Conservation (phyloP, 768 basidiomycete species). For the Boletus speciosus region DNA sequence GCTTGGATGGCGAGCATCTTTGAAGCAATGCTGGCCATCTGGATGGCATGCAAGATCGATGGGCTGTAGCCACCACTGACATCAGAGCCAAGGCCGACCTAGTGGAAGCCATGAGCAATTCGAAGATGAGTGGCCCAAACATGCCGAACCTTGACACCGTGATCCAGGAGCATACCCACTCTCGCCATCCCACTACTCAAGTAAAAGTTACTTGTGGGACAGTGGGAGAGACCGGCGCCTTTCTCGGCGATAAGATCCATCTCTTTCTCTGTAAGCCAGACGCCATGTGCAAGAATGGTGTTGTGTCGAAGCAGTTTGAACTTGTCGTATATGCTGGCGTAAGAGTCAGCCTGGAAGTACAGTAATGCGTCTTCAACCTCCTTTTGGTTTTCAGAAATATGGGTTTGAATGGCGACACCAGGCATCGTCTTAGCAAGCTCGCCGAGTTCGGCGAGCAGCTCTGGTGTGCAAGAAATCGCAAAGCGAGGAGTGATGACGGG, state of each 20-base stretch:
- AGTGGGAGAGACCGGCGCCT: slow-evolving; percentile 82
- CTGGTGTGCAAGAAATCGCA: slow-evolving; percentile 80
- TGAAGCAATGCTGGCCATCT: slow-evolving; percentile 74
- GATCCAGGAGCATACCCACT: slow-evolving; percentile 76
- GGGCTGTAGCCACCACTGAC: slow-evolving; percentile 83
- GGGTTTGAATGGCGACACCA: slow-evolving; percentile 80
- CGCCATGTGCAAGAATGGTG: slow-evolving; percentile 86
- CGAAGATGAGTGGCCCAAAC: neutral
- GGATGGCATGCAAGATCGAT: slow-evolving; percentile 74
- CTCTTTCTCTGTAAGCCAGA: slow-evolving; percentile 74
- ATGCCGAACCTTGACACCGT: slow-evolving; percentile 72
- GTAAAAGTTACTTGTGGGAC: slow-evolving; percentile 93
- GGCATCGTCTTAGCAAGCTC: slow-evolving; percentile 55
- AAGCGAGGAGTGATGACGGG: slow-evolving; percentile 96
- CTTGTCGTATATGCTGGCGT: slow-evolving; percentile 80
- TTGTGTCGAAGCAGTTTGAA: slow-evolving; percentile 71
- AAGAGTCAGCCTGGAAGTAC: slow-evolving; percentile 67
- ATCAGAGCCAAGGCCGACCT: slow-evolving; percentile 96
- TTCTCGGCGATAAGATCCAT: slow-evolving; percentile 62
- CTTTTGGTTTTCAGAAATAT: slow-evolving; percentile 78
- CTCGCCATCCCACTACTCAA: slow-evolving; percentile 80
- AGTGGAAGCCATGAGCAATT: slow-evolving; percentile 1
- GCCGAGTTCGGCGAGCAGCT: slow-evolving; percentile 64
- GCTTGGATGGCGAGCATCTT: slow-evolving; percentile 64
- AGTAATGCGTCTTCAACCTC: slow-evolving; percentile 66